These are phyloP conservation scores for Carpinus fangiana DNA, from an alignment of 306 rosid species.

Conservation along the genomic window DNA sequence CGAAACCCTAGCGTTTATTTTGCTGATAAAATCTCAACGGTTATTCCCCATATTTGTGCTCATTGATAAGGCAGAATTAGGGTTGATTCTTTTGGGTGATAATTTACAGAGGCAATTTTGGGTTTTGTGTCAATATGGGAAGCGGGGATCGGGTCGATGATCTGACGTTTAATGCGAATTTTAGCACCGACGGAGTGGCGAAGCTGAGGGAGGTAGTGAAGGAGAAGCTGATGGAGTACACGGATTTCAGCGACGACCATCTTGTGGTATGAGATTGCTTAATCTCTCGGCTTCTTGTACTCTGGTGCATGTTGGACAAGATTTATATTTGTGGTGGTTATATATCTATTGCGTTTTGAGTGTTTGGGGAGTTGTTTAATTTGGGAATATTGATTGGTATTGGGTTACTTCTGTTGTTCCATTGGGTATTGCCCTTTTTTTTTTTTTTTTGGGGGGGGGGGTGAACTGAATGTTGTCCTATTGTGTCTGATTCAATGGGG, in stretches of 20 bases:
- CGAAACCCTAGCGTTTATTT: not conserved
- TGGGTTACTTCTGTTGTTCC: not conserved
- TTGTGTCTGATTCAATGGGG: not conserved
- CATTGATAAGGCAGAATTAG: constrained; percentile 33
- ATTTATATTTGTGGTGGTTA: not conserved
- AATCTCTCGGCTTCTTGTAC: not conserved
- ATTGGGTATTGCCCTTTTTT: not conserved
- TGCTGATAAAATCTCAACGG: constrained; percentile 1
- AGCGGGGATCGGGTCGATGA: constrained; percentile 71
- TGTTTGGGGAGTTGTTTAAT: constrained; percentile 1
- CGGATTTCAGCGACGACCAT: constrained; percentile 93
- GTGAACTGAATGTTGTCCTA: not conserved
- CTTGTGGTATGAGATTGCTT: constrained; percentile 72
- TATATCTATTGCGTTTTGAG: constrained; percentile 4
- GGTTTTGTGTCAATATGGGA: constrained; percentile 69
- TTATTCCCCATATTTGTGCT: not conserved
- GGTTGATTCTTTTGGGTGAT: constrained; percentile 29
- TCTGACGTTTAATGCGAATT: constrained; percentile 57
- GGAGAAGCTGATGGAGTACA: constrained; percentile 88
- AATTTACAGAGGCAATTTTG: constrained; percentile 27
- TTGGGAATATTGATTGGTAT: not conserved
- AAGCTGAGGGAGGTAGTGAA: constrained; percentile 61
- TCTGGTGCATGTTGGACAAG: not conserved
- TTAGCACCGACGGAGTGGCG: constrained; percentile 54
- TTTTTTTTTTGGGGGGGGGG: not conserved